Evolutionary conservation across 2,329 filamentous ascomycete species (phyloP), one percentile per base, ranked within the genome.

Genomic region (Paracorniculantispora psalliotae): DNA sequence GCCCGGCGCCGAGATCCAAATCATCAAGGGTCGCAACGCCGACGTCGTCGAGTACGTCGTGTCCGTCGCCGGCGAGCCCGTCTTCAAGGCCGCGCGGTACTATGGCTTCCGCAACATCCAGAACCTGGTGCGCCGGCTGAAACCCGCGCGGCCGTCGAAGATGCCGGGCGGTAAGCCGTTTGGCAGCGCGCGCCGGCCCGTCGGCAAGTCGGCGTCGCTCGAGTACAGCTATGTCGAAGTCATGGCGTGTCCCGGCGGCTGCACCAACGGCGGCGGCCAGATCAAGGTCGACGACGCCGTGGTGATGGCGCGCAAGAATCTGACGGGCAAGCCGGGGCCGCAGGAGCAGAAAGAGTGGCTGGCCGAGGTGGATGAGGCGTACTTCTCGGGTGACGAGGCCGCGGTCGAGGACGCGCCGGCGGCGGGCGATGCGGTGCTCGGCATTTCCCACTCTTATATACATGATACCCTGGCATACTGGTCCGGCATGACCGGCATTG

Each of bases 91-190:
- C 21, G 93, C 93, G 4, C 86, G 94, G 54, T 99, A 93, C 73
- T 99, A 99, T 71, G 94, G 94, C 6, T 99, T 99, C 79, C 84
- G 94, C 55, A 99, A 99, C 69, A 99, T 99, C 63, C 94, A 97
- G 72, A 99, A 99, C 68, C 83, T 99, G 5, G 94, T 99, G 17
- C 86, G 94, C n/a, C 87, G 88, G 62, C 76, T 99, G 50, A 96
- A 96, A 71, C 94, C 94, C 0, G 84, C 88, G 0, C 86, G 84
- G 59, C 79, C 83, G 6, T 93, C 90, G 46, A 85, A 90, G 59
- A 87, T 96, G 77, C 91, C 92, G 1, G 92, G 91, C 1, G 90
- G 86, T 2, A 87, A 80, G 62, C 80, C 82, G 0, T 79, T 83
- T 48, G 83, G 80, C 1, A 81, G 78, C 56, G 81, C 77, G 46